Evolutionary conservation across 352 stramenopile species (phyloP).

Genomic region (Globisporangium rhizosaccharum): DNA sequence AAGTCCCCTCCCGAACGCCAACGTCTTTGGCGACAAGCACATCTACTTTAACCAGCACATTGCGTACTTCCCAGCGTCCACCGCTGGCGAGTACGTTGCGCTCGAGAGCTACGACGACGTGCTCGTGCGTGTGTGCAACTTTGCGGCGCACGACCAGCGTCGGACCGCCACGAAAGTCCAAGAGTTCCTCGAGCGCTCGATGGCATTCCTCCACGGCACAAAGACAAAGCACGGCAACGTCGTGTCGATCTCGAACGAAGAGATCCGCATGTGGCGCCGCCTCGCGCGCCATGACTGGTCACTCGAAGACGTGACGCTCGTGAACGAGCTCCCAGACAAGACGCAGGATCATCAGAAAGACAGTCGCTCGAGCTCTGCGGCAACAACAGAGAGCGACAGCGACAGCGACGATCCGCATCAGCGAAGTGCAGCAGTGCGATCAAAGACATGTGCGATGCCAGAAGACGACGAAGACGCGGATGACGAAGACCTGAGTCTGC

Average conservation of each 20-base stretch:
- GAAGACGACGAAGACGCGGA: slow-evolving; percentile 21
- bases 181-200: slow-evolving; percentile 72
- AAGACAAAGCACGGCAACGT: slow-evolving; percentile 65
- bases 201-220: slow-evolving; percentile 63
- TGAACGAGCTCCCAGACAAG: slow-evolving; percentile 4
- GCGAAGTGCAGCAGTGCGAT: slow-evolving; percentile 13
- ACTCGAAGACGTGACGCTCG: slow-evolving; percentile 43
- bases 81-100: slow-evolving; percentile 24
- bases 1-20: slow-evolving; percentile 14
- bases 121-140: slow-evolving; percentile 63
- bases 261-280: slow-evolving; percentile 77
- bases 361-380: slow-evolving; percentile 40
- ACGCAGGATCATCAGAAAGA: slow-evolving; percentile 26
- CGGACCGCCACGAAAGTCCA: slow-evolving; percentile 66
- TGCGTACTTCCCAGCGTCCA: slow-evolving; percentile 20
- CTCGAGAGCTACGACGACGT: slow-evolving; percentile 79
- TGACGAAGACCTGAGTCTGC: slow-evolving; percentile 16
- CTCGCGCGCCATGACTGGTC: slow-evolving; percentile 63
- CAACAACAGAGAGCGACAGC: slow-evolving; percentile 50
- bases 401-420: slow-evolving; percentile 39
- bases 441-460: slow-evolving; percentile 18
- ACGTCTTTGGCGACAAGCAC: slow-evolving; percentile 22
- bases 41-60: slow-evolving; percentile 20
- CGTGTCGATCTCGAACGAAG: slow-evolving; percentile 72
- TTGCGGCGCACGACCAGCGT: slow-evolving; percentile 60